Conservation (phyloP, 192 early-diverging fungal species). For the Coemansia interrupta region DNA sequence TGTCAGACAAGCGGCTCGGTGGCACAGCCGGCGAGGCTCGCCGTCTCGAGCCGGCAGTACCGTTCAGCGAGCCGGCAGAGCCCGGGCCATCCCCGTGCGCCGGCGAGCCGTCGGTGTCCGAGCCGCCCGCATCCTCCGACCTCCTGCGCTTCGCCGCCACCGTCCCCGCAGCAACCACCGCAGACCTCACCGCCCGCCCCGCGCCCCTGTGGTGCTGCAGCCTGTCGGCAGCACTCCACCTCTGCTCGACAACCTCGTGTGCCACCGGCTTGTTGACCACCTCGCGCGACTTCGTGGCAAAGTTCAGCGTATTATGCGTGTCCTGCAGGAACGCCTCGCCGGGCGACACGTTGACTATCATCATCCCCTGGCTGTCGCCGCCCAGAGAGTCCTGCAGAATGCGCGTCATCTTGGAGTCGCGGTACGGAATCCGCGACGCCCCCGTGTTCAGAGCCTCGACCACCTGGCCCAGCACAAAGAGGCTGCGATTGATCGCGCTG, state of each 20-base stretch:
- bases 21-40: background rate
- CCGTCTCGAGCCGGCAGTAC: conserved; percentile 3
- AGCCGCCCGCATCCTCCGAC: conserved; percentile 17
- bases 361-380: conserved; percentile 69
- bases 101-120: conserved; percentile 1
- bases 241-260: conserved; percentile 44
- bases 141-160: conserved; percentile 32
- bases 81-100: background rate
- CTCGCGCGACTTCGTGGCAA: conserved; percentile 60
- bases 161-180: conserved; percentile 1
- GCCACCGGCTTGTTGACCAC: conserved; percentile 59
- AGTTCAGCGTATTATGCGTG: conserved; percentile 62
- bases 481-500: conserved; percentile 83
- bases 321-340: conserved; percentile 51
- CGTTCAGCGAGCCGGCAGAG: background rate
- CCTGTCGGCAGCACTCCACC: conserved; percentile 33
- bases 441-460: conserved; percentile 61
- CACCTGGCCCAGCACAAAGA: conserved; percentile 68
- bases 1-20: background rate
- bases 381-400: conserved; percentile 87
- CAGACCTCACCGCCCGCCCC: conserved; percentile 7
- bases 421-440: conserved; percentile 65
- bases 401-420: conserved; percentile 84
- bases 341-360: conserved; percentile 66
- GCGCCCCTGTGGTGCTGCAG: conserved; percentile 39